A percentile compares a stretch with the other conserved stretches of the same genome.
Evolutionary conservation across 495 filamentous ascomycete genomes (phyloP).

Genomic region (Tuber magnatum): DNA sequence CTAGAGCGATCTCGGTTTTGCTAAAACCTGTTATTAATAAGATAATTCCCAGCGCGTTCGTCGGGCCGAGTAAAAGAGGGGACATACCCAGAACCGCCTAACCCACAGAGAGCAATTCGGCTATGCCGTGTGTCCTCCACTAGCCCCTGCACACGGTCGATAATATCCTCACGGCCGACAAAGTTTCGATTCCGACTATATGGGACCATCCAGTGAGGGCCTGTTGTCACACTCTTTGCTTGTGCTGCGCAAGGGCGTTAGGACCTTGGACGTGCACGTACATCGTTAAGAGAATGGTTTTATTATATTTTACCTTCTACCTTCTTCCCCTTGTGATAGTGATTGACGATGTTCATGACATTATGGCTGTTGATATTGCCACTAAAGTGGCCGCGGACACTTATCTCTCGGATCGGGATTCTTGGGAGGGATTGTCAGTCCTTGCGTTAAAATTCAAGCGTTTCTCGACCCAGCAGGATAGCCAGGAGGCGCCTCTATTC

Average conservation of each 20-base stretch:
- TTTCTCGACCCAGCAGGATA: neutral
- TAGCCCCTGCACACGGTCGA: slow-evolving; percentile 1
- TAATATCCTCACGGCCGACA: slow-evolving; percentile 8
- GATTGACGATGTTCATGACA: neutral
- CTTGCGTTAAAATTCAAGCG: neutral
- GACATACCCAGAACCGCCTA: slow-evolving; percentile 19
- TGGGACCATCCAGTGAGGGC: slow-evolving; percentile 11
- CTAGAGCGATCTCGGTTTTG: slow-evolving; percentile 49
- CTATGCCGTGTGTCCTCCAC: neutral
- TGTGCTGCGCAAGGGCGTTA: neutral
- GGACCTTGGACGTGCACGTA: neutral
- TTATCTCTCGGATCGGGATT: neutral
- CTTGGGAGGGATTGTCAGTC: neutral
- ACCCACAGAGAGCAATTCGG: slow-evolving; percentile 17
- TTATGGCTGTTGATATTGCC: neutral
- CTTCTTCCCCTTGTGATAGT: neutral
- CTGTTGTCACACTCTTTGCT: neutral
- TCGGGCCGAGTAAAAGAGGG: neutral
- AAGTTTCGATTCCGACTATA: slow-evolving; percentile 13
- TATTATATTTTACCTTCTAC: neutral
- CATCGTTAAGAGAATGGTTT: neutral
- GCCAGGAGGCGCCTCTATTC: neutral
- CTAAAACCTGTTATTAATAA: slow-evolving; percentile 20
- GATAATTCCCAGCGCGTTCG: neutral
- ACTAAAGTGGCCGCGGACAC: neutral